phyloP scores from a whole-genome alignment of 2,329 filamentous ascomycete genomes.

The Rutstroemia sp. region DNA sequence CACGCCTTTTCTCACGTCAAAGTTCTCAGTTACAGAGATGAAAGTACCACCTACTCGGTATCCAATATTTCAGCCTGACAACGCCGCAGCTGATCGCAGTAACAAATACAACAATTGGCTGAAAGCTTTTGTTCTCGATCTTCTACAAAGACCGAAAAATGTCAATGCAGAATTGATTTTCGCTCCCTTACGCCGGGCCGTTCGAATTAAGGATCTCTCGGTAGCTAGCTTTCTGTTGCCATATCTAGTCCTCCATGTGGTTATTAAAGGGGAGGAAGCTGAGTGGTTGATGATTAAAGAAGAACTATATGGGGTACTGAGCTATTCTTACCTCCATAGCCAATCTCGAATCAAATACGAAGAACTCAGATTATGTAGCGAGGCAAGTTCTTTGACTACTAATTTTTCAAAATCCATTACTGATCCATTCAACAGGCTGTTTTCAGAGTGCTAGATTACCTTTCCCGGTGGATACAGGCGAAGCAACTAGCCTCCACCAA shows the following conservation, averaged over 20 bases:
- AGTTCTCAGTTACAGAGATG: slow-evolving; percentile 64
- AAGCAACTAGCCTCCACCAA: slow-evolving; percentile 32
- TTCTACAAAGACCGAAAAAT: slow-evolving; percentile 71
- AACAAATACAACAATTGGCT: slow-evolving; percentile 84
- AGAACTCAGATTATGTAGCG: slow-evolving; percentile 76
- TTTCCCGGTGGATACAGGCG: slow-evolving; percentile 80
- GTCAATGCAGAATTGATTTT: slow-evolving; percentile 72
- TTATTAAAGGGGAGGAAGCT: slow-evolving; percentile 60
- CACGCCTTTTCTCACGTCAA: slow-evolving; percentile 81
- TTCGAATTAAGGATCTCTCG: slow-evolving; percentile 76
- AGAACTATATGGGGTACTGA: slow-evolving; percentile 71
- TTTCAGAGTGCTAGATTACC: slow-evolving; percentile 85
- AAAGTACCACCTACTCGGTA: slow-evolving; percentile 51
- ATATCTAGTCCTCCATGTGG: slow-evolving; percentile 75
- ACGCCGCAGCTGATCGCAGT: slow-evolving; percentile 50
- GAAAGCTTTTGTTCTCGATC: slow-evolving; percentile 68
- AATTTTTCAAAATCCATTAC: slow-evolving; percentile 13
- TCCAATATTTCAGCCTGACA: slow-evolving; percentile 53
- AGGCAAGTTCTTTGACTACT: slow-evolving; percentile 46
- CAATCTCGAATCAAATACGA: slow-evolving; percentile 58
- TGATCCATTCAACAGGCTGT: slow-evolving; percentile 54
- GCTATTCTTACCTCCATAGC: slow-evolving; percentile 40
- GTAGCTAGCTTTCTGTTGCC: slow-evolving; percentile 86
- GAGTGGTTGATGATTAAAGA: slow-evolving; percentile 58
- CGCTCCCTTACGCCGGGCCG: slow-evolving; percentile 70